These are phyloP conservation scores for Saccharomycopsis sp. DNA, from an alignment of 805 yeast species.

Conservation along the genomic window DNA sequence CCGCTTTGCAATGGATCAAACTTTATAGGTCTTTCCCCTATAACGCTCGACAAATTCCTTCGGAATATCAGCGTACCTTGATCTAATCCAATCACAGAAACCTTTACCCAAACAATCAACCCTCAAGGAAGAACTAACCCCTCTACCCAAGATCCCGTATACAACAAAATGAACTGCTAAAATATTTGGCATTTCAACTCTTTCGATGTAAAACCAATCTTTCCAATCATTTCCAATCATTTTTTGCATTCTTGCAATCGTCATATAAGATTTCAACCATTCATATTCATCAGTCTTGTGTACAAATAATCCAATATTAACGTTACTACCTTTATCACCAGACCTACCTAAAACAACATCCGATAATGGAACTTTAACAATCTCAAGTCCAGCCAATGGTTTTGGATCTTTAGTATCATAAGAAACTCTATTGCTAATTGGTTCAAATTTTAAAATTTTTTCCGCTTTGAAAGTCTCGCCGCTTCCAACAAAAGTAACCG, in stretches of 20 bases:
- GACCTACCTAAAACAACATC: slow-evolving; percentile 22
- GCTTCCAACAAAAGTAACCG: slow-evolving; percentile 13
- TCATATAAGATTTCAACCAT: slow-evolving; percentile 21
- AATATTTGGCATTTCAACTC: slow-evolving; percentile 23
- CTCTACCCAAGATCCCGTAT: slow-evolving; percentile 22
- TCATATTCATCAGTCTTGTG: slow-evolving; percentile 22
- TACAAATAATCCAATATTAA: slow-evolving; percentile 22
- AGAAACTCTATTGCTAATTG: neutral
- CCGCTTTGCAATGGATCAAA: too few relatives aligned
- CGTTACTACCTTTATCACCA: slow-evolving; percentile 23
- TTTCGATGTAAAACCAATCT: slow-evolving; percentile 19
- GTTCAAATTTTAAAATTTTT: slow-evolving; percentile 9
- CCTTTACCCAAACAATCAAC: slow-evolving; percentile 23
- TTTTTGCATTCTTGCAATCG: slow-evolving; percentile 11
- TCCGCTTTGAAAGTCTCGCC: slow-evolving; percentile 9
- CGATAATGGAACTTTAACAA: slow-evolving; percentile 12
- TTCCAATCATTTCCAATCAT: slow-evolving; percentile 22
- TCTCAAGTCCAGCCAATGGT: slow-evolving; percentile 1
- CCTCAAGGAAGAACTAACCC: slow-evolving; percentile 22
- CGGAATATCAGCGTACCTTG: slow-evolving; percentile 17
- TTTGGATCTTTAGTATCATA: slow-evolving; percentile 20
- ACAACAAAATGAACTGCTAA: slow-evolving; percentile 23
- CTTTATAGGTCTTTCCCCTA: slow-evolving; percentile 10
- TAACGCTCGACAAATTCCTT: slow-evolving; percentile 15
- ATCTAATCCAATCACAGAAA: slow-evolving; percentile 19